These are phyloP conservation scores for Candida ipomoeae DNA, from an alignment of 805 yeast genomes.

Conservation along the genomic window DNA sequence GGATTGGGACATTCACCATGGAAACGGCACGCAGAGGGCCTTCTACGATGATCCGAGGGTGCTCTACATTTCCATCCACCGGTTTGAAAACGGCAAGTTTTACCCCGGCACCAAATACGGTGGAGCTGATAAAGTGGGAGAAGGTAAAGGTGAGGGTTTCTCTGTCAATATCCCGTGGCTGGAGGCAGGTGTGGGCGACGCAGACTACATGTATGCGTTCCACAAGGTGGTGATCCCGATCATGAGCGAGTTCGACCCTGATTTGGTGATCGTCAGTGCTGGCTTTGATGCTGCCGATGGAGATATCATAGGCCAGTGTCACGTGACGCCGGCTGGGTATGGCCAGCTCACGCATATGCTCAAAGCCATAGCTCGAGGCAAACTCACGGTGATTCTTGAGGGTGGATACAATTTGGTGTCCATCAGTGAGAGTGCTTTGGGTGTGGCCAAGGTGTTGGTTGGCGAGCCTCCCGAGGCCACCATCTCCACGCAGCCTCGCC, in stretches of 20 bases:
- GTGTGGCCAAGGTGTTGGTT: slow-evolving; percentile 83
- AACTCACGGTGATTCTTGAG: slow-evolving; percentile 83
- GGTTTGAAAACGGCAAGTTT: slow-evolving; percentile 87
- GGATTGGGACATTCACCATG: slow-evolving; percentile 99
- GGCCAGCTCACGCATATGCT: slow-evolving; percentile 94
- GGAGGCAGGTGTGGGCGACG: slow-evolving; percentile 86
- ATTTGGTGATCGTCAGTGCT: slow-evolving; percentile 84
- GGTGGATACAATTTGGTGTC: slow-evolving; percentile 96
- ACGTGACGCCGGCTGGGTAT: slow-evolving; percentile 91
- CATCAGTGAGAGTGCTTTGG: slow-evolving; percentile 84
- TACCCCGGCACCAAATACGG: slow-evolving; percentile 94
- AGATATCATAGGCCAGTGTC: slow-evolving; percentile 94
- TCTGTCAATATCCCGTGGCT: slow-evolving; percentile 95
- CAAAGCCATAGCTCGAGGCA: slow-evolving; percentile 84
- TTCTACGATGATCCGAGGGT: slow-evolving; percentile 88
- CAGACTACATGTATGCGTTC: slow-evolving; percentile 91
- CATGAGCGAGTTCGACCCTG: slow-evolving; percentile 86
- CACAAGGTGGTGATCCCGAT: slow-evolving; percentile 82
- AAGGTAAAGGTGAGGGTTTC: slow-evolving; percentile 80
- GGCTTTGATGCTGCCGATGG: slow-evolving; percentile 99
- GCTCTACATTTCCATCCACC: slow-evolving; percentile 83
- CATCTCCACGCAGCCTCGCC: slow-evolving; percentile 59
- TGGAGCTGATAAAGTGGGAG: slow-evolving; percentile 75
- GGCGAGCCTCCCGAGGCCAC: slow-evolving; percentile 94
- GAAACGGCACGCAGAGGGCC: slow-evolving; percentile 95